A percentile compares a stretch with the other conserved stretches of the same genome.
Conservation (phyloP, 495 filamentous ascomycete species). For the Penicillium longicatenatum region DNA sequence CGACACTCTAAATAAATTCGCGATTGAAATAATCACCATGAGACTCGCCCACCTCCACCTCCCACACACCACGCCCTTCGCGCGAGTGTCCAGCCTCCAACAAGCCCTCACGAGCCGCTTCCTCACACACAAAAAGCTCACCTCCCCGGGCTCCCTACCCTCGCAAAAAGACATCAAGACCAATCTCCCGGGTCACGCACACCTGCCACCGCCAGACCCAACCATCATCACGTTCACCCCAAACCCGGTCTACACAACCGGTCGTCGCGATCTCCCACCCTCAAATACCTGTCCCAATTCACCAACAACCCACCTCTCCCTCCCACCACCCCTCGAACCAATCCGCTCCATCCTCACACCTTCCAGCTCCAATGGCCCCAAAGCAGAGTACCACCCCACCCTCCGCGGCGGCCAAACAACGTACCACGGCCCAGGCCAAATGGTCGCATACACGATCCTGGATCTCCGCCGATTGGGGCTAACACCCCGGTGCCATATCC, state of each 20-base stretch:
- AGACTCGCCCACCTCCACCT: slow-evolving; percentile 72
- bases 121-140: slow-evolving; percentile 46
- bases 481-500: slow-evolving; percentile 66
- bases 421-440: slow-evolving; percentile 93
- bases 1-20: neutral
- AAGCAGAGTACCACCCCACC: slow-evolving; percentile 66
- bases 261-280: slow-evolving; percentile 73
- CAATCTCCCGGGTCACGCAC: slow-evolving; percentile 14
- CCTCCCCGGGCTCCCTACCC: slow-evolving; percentile 28
- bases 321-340: slow-evolving; percentile 41
- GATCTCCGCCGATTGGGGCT: slow-evolving; percentile 64
- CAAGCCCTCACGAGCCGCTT: slow-evolving; percentile 48
- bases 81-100: slow-evolving; percentile 50
- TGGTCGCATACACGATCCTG: slow-evolving; percentile 85
- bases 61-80: slow-evolving; percentile 56
- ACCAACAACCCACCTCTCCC: slow-evolving; percentile 33
- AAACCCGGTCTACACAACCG: slow-evolving; percentile 84
- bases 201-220: slow-evolving; percentile 58
- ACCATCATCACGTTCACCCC: slow-evolving; percentile 83
- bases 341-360: slow-evolving; percentile 35
- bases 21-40: slow-evolving; percentile 23
- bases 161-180: slow-evolving; percentile 19
- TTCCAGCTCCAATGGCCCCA: slow-evolving; percentile 37
- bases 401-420: slow-evolving; percentile 88
- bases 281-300: slow-evolving; percentile 45